These are phyloP conservation scores for Neonectria neomacrospora DNA, from an alignment of 2,329 filamentous ascomycete species.

Conservation along the genomic window DNA sequence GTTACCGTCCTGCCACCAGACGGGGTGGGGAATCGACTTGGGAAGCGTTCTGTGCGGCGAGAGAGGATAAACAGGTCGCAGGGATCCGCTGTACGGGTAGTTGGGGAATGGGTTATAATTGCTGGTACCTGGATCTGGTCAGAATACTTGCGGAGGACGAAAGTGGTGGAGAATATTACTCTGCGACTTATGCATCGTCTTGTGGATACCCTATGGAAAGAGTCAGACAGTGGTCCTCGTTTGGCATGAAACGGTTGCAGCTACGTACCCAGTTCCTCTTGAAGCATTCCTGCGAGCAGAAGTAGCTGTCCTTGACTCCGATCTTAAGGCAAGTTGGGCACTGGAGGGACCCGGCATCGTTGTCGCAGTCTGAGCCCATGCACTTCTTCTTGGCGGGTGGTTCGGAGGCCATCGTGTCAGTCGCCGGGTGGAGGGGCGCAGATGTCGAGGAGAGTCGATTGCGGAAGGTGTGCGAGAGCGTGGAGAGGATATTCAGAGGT, in stretches of 20 bases:
- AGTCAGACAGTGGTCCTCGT: conserved; percentile 34
- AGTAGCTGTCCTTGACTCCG: conserved; percentile 88
- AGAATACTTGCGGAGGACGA: conserved; percentile 82
- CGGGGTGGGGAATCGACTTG: conserved; percentile 82
- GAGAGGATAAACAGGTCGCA: conserved; percentile 89
- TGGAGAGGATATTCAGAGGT: background rate
- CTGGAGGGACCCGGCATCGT: conserved; percentile 86
- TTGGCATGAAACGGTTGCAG: background rate
- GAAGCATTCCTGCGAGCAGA: conserved; percentile 99
- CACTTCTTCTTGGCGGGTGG: conserved; percentile 74
- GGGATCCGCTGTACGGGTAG: conserved; percentile 81
- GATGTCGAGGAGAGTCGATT: background rate
- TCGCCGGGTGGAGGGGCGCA: conserved; percentile 6
- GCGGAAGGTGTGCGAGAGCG: background rate
- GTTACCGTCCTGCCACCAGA: conserved; percentile 88
- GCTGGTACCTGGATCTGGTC: conserved; percentile 91
- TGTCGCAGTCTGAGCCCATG: conserved; percentile 83
- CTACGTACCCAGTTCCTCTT: conserved; percentile 93
- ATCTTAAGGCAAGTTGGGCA: conserved; percentile 96
- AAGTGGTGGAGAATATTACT: conserved; percentile 78
- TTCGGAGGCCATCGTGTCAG: conserved; percentile 59
- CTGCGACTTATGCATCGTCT: conserved; percentile 76
- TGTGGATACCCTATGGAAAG: conserved; percentile 76
- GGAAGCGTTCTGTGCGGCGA: conserved; percentile 79
- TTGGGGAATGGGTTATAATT: conserved; percentile 92